Base-by-base conservation (phyloP, 768 basidiomycete genomes). In the Hygrophoropsis aurantiaca region DNA sequence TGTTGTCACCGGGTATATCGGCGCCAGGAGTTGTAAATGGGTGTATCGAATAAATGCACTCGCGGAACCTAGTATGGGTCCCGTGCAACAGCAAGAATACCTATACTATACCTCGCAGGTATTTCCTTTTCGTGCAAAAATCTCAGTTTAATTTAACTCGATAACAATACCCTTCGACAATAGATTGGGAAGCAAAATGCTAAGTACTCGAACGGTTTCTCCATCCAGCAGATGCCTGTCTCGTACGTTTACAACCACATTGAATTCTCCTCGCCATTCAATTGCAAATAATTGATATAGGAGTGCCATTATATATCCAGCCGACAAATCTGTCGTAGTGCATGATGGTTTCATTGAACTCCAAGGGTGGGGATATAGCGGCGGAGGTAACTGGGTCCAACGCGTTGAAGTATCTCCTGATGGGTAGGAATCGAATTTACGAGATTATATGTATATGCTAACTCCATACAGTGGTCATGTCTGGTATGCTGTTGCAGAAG, bases 141-240 rank as follows among this genome's bases (percentile, higher is more conserved):
- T 5, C 11, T 11, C 20, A 20, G 13, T 20, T 24, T 11, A 39
- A 16, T 9, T 43, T 15, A 20, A 47, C 13, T n/a, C 47, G 34
- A 25, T 35, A 30, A 16, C 23, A 11, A n/a, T 38, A 37, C 36
- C 19, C 11, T 33, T 13, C 27, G 27, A 13, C 13, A 13, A 30
- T 54, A 78, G 74, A 70, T 71, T 38, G 77, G 78, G 18, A 80
- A 80, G 58, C 77, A 80, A 47, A 80, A 81, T 48, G 60, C 63
- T 5, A 72, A 69, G 50, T 75, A 74, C 42, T 78, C 76, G 20
- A 78, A 75, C 55, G 79, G 79, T 4, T 80, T 80, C 57, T 77
- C 77, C 4, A 81, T 81, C 49, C 73, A 75, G 50, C 72, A 77
- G 42, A 80, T 81, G 78, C 79, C 78, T 2, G 79, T 81, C 5